Evolutionary conservation across 139 green algal species (phyloP).

Genomic region (Mesostigma viride): DNA sequence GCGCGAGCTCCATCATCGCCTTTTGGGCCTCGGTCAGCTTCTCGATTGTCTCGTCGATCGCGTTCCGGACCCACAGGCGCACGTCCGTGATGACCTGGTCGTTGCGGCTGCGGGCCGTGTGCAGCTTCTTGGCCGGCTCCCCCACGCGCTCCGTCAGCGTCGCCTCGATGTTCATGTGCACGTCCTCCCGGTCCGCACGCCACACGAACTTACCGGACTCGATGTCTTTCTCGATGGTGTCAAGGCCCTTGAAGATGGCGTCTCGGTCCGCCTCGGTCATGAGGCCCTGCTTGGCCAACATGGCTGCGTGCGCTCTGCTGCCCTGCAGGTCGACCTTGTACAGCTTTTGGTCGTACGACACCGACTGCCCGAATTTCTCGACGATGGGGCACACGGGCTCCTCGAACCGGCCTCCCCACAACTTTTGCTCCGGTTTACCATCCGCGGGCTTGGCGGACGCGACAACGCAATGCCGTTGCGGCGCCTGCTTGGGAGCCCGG

Average conservation of each 20-base stretch:
- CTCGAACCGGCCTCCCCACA: constrained; percentile 35
- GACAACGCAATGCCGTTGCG: too few relatives aligned
- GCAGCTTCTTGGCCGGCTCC: constrained; percentile 77
- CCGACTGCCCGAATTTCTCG: constrained; percentile 27
- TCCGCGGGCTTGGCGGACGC: too few relatives aligned
- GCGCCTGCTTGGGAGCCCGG: too few relatives aligned
- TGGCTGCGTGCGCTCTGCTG: constrained; percentile 27
- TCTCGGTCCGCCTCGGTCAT: constrained; percentile 27
- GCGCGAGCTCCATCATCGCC: constrained; percentile 25
- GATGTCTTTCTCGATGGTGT: constrained; percentile 21
- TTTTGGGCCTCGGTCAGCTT: constrained; percentile 61
- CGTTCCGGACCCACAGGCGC: constrained; percentile 74
- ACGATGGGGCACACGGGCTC: constrained; percentile 28
- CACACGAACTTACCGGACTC: constrained; percentile 27
- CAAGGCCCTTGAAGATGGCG: constrained; percentile 27
- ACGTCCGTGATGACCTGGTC: constrained; percentile 97
- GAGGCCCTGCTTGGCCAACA: constrained; percentile 31
- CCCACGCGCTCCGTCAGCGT: constrained; percentile 28
- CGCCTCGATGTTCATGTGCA: constrained; percentile 38
- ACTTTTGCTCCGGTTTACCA: too few relatives aligned
- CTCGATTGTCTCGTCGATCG: constrained; percentile 65
- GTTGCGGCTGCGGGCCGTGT: constrained; percentile 90
- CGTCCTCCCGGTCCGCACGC: constrained; percentile 29
- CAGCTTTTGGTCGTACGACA: constrained; percentile 33
- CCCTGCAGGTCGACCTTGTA: constrained; percentile 26